Evolutionary conservation across 78 protist genomes (phyloP), one percentile per base, ranked within the genome.

Genomic region (Protostelium mycophagum): DNA sequence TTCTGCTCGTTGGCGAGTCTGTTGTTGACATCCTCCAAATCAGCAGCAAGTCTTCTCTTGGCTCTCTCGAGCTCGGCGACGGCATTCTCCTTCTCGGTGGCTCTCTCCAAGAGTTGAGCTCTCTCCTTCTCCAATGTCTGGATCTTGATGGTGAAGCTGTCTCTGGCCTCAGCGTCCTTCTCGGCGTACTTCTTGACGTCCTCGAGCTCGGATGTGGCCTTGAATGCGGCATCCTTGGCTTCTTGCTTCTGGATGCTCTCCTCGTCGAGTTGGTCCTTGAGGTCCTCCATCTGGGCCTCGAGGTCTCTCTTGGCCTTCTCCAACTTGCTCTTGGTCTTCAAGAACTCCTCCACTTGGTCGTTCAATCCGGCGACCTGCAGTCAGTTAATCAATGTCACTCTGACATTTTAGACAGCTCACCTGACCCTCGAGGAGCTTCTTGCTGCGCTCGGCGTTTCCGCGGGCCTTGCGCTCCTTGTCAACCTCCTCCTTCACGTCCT

Each of bases 231-330:
- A 28, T 88, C 93, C 37, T 36, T 28, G 28, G 84, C 93, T n/a
- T 38, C 84, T 39, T 90, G 89, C 93, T 90, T 93, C 37, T 83
- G 83, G 90, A 83, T 28, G 83, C 90, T 93, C 63, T 93, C 96
- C 51, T 93, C 96, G 73, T 93, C 96, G 83, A 93, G 89, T 36
- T 87, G 90, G 37, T 90, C 92, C 28, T 63, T 83, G 73, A 89
- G 28, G 38, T 89, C 91, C 83, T 90, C 93, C 34, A 93, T 35
- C 85, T 90, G 93, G 31, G 90, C 96, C 85, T 93, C 96, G 23
- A 93, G 83, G 1, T 87, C 88, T 38, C 93, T 63, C 91, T 93
- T 93, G 88, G 91, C 93, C 90, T 88, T 89, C 63, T 83, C 92
- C 0, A 38, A 83, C 89, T 89, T 88, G 85, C 90, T 92, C 90